phyloP scores from a whole-genome alignment of 2,329 filamentous ascomycete genomes.

The Pleochaeta shiraiana region DNA sequence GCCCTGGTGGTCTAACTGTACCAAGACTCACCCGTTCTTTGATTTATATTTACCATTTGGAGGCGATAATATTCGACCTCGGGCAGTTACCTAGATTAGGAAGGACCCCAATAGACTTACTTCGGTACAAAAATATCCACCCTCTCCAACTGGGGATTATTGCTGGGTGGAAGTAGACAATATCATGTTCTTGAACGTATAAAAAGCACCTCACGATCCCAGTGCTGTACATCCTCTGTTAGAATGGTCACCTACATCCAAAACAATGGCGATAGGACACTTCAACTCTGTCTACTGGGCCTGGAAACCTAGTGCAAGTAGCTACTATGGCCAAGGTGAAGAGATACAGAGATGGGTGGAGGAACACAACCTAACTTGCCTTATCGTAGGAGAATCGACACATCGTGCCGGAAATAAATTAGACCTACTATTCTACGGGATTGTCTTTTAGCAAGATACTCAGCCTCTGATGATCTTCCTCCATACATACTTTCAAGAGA shows the following conservation, averaged over 20 bases:
- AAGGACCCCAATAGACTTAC: not conserved
- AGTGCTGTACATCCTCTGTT: not conserved
- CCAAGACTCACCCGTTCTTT: not conserved
- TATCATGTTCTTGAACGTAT: not conserved
- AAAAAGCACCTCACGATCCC: not conserved
- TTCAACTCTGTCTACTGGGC: not conserved
- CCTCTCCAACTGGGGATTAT: not conserved
- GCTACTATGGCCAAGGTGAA: not conserved
- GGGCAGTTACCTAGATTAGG: not conserved
- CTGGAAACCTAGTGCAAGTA: not conserved
- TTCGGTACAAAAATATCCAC: not conserved
- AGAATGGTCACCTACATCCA: too few species aligned
- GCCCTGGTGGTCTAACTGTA: too few species aligned
- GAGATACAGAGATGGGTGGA: not conserved
- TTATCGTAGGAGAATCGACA: not conserved
- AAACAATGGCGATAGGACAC: not conserved
- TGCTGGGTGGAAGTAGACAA: not conserved
- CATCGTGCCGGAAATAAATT: not conserved
- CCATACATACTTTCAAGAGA: too few species aligned
- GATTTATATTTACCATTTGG: not conserved
- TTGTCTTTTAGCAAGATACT: too few species aligned
- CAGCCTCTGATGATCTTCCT: too few species aligned
- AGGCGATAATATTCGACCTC: not conserved
- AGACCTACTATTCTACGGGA: too few species aligned
- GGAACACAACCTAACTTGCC: not conserved